phyloP scores from a whole-genome alignment of 257 asterid genomes.

The Solanum pimpinellifolium region DNA sequence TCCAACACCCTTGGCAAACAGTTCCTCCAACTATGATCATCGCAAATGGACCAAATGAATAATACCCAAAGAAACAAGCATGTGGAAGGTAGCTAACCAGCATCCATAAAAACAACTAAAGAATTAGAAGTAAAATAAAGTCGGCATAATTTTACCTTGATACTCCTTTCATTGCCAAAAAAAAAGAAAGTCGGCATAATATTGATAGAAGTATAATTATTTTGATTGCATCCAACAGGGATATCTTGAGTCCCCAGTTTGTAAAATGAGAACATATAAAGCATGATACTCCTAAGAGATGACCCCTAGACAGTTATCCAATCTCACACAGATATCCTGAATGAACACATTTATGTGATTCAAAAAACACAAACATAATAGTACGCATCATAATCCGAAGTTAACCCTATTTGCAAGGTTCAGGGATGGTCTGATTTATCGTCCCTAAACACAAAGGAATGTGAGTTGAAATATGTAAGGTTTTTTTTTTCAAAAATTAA shows the following conservation, averaged over 20 bases:
- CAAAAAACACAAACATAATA: neutral
- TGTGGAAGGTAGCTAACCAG: neutral
- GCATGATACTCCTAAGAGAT: neutral
- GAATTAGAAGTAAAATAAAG: neutral
- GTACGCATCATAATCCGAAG: neutral
- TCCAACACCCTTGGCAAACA: neutral
- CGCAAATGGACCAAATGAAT: neutral
- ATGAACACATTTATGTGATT: neutral
- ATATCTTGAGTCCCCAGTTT: neutral
- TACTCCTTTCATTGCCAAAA: neutral
- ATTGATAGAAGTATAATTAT: neutral
- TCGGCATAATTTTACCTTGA: neutral
- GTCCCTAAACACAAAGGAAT: neutral
- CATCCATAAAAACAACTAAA: neutral
- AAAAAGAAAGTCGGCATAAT: neutral
- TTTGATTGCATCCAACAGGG: neutral
- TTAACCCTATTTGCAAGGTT: neutral
- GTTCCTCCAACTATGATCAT: neutral
- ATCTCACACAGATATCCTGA: neutral
- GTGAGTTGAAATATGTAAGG: neutral
- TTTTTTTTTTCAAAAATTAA: neutral
- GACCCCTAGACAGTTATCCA: neutral
- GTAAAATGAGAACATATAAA: neutral
- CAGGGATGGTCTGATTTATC: neutral
- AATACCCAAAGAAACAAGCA: neutral